Evolutionary conservation across 139 green algal species (phyloP).

Genomic region (Mesostigma viride): DNA sequence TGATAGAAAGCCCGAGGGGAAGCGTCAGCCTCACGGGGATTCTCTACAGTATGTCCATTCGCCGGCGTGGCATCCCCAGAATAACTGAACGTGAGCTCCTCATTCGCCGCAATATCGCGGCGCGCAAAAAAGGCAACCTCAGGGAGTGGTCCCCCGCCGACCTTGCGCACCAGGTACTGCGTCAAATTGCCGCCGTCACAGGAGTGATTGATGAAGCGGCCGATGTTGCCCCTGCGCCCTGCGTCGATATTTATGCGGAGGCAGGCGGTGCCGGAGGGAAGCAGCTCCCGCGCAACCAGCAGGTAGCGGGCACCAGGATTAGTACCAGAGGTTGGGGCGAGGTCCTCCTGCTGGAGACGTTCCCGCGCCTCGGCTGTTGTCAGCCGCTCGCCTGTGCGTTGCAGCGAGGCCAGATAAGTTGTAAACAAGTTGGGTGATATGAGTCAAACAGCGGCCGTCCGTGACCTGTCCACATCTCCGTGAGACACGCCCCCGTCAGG

Average conservation of each 20-base stretch:
- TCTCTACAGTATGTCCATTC: neutral
- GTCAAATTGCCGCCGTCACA: slow-evolving; percentile 29
- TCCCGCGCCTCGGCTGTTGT: neutral
- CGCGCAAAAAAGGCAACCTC: slow-evolving; percentile 4
- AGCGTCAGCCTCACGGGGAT: too few species aligned
- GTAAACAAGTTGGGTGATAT: too few species aligned
- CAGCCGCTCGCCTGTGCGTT: slow-evolving; percentile 13
- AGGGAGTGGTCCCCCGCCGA: neutral
- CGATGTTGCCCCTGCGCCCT: slow-evolving; percentile 35
- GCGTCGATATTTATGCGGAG: slow-evolving; percentile 36
- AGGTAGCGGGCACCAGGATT: neutral
- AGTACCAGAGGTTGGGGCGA: neutral
- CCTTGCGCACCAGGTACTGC: neutral
- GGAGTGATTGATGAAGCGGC: slow-evolving; percentile 57
- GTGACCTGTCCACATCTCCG: too few species aligned
- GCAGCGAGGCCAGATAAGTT: too few species aligned
- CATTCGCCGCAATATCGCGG: neutral
- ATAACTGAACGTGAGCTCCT: slow-evolving; percentile 14
- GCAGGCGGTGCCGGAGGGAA: neutral
- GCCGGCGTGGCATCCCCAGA: neutral
- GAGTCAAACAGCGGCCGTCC: too few species aligned
- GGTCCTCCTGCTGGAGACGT: neutral
- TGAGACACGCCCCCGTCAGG: too few species aligned
- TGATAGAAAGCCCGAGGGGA: too few species aligned
- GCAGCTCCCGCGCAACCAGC: slow-evolving; percentile 7